These are phyloP conservation scores for Apocynum venetum DNA, from an alignment of 257 asterid genomes.

Conservation along the genomic window DNA sequence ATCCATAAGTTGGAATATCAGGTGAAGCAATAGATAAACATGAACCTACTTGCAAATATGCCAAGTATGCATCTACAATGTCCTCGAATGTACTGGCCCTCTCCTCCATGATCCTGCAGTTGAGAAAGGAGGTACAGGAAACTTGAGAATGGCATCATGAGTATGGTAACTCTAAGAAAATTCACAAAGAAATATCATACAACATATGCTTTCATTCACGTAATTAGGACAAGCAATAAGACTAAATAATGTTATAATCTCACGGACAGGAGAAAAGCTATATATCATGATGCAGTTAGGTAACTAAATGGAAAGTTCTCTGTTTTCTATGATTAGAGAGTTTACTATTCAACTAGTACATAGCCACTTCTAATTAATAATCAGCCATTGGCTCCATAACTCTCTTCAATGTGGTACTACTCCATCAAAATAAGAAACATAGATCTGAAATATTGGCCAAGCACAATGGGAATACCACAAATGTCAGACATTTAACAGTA, in stretches of 20 bases:
- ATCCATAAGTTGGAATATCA: background rate
- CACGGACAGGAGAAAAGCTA: background rate
- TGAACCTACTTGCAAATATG: constrained; percentile 74
- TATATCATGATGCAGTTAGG: background rate
- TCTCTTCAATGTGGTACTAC: background rate
- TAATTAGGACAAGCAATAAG: background rate
- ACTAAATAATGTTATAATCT: background rate
- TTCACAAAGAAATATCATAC: background rate
- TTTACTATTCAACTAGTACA: background rate
- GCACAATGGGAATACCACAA: background rate
- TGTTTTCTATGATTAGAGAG: background rate
- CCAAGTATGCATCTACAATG: constrained; percentile 80
- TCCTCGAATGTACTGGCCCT: constrained; percentile 67
- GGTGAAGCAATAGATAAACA: constrained; percentile 11
- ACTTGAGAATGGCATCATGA: background rate
- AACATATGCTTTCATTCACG: constrained; percentile 1
- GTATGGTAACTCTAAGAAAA: background rate
- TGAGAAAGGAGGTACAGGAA: constrained; percentile 6
- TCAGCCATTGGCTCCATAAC: background rate
- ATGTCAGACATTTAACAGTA: background rate
- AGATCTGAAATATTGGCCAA: background rate
- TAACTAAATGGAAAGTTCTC: background rate
- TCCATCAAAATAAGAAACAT: background rate
- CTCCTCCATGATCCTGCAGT: constrained; percentile 53
- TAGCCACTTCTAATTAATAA: background rate